A percentile compares a stretch with the other conserved stretches of the same genome.
These are phyloP conservation scores for Ophiostoma ips DNA, from an alignment of 2,329 filamentous ascomycete genomes.

Conservation along the genomic window DNA sequence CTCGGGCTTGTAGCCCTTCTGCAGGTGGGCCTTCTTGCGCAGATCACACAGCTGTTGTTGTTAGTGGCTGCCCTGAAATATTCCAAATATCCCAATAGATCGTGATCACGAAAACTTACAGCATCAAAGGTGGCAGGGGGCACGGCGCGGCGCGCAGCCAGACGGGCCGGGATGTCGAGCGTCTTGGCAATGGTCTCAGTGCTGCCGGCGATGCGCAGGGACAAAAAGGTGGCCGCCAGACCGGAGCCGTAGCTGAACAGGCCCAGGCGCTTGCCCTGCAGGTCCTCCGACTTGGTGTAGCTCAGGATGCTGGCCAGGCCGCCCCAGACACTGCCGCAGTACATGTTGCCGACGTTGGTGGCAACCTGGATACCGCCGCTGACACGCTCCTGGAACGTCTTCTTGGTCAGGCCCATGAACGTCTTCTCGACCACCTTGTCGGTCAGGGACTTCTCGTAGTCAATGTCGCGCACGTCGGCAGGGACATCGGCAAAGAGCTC, in stretches of 20 bases:
- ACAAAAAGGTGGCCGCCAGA: slow-evolving; percentile 57
- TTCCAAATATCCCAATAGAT: too few relatives aligned
- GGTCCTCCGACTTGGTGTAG: slow-evolving; percentile 45
- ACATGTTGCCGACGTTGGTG: slow-evolving; percentile 61
- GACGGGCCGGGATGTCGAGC: slow-evolving; percentile 54
- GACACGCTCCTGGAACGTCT: slow-evolving; percentile 68
- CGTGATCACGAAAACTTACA: too few relatives aligned
- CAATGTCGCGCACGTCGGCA: slow-evolving; percentile 61
- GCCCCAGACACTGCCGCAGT: slow-evolving; percentile 60
- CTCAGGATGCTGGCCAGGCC: slow-evolving; percentile 58
- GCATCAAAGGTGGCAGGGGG: slow-evolving; percentile 60
- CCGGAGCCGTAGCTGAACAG: slow-evolving; percentile 73
- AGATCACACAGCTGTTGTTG: slow-evolving; percentile 55
- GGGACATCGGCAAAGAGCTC: slow-evolving; percentile 61
- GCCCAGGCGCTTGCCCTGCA: slow-evolving; percentile 58
- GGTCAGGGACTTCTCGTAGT: slow-evolving; percentile 64
- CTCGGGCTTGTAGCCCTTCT: slow-evolving; percentile 62
- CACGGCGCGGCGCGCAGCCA: slow-evolving; percentile 52
- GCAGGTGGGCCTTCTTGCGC: slow-evolving; percentile 69
- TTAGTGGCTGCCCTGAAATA: slow-evolving; percentile 9
- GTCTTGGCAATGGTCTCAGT: slow-evolving; percentile 53
- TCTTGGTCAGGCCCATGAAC: slow-evolving; percentile 74
- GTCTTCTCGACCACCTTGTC: slow-evolving; percentile 80
- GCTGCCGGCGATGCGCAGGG: slow-evolving; percentile 58
- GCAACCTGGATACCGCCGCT: slow-evolving; percentile 59